A percentile compares a stretch with the other conserved stretches of the same genome.
These are phyloP conservation scores for Diaporthe helianthi DNA, from an alignment of 2,329 filamentous ascomycete species.

Conservation along the genomic window DNA sequence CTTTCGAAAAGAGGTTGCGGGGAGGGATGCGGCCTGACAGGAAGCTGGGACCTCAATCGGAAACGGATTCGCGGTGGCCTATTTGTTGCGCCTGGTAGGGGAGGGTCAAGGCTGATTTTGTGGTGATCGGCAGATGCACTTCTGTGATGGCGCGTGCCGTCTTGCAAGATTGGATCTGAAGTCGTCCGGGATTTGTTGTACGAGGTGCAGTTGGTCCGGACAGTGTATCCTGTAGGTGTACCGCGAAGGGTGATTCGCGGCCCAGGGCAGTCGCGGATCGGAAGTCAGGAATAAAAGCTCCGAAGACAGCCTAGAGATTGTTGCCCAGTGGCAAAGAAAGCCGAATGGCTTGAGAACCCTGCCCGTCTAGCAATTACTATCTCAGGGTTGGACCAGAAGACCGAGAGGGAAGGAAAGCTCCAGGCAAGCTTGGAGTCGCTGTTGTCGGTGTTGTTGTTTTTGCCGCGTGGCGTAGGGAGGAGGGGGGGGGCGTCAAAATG, in stretches of 20 bases:
- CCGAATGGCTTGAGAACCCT: not conserved
- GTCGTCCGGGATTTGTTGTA: not conserved
- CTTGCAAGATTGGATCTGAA: not conserved
- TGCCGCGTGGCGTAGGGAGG: not conserved
- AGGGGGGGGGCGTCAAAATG: not conserved
- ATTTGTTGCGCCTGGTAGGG: not conserved
- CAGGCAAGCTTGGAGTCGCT: not conserved
- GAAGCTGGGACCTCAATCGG: not conserved
- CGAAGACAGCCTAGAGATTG: not conserved
- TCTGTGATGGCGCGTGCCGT: not conserved
- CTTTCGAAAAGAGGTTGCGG: not conserved
- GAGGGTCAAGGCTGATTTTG: not conserved
- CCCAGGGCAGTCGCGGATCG: conserved; percentile 5
- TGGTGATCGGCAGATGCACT: not conserved
- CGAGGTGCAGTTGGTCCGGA: not conserved
- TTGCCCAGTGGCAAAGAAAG: not conserved
- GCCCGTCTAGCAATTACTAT: not conserved
- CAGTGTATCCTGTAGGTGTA: not conserved
- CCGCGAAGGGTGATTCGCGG: not conserved
- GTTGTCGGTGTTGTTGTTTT: not conserved
- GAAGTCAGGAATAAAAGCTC: conserved; percentile 13
- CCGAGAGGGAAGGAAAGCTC: not conserved
- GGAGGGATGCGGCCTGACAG: not conserved
- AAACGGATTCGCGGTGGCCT: not conserved
- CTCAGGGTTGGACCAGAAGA: not conserved